Conservation (phyloP, 163 green algal species). For the Scenedesmus sp. region DNA sequence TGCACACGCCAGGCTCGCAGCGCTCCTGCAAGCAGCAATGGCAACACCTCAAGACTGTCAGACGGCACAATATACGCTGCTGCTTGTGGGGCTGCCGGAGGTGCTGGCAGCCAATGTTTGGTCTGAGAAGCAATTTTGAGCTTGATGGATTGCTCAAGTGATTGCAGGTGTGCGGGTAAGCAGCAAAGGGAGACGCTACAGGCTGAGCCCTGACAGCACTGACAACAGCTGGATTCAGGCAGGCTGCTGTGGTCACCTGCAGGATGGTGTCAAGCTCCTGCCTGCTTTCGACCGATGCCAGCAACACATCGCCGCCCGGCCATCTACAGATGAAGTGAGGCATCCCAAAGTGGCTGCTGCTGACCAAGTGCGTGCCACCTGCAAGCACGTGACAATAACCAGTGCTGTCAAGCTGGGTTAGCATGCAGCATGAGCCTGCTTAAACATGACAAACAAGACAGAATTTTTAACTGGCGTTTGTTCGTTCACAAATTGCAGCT, state of each 20-base stretch:
- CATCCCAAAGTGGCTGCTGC: conserved; percentile 30
- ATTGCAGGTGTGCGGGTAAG: neutral
- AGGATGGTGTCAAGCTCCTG: conserved; percentile 52
- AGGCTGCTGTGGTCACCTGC: conserved; percentile 26
- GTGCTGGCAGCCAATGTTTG: neutral
- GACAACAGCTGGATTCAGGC: too few species aligned
- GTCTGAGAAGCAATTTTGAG: neutral
- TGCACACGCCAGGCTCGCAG: conserved; percentile 53
- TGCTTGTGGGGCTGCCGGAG: neutral
- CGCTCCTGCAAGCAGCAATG: conserved; percentile 41
- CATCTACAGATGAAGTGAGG: conserved; percentile 57
- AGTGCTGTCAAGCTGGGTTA: neutral
- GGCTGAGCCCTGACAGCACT: neutral
- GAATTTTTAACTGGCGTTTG: neutral
- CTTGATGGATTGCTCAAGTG: neutral
- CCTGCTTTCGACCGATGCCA: conserved; percentile 50
- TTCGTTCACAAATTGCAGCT: neutral
- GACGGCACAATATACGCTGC: neutral
- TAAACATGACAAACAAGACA: neutral
- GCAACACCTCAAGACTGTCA: neutral
- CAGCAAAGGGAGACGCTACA: neutral
- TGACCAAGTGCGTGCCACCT: neutral
- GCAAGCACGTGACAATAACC: neutral
- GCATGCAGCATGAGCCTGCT: neutral
- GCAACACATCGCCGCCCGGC: conserved; percentile 51